Evolutionary conservation across 805 yeast genomes (phyloP), one percentile per base, ranked within the genome.

Genomic region (Candida dajiaensis): DNA sequence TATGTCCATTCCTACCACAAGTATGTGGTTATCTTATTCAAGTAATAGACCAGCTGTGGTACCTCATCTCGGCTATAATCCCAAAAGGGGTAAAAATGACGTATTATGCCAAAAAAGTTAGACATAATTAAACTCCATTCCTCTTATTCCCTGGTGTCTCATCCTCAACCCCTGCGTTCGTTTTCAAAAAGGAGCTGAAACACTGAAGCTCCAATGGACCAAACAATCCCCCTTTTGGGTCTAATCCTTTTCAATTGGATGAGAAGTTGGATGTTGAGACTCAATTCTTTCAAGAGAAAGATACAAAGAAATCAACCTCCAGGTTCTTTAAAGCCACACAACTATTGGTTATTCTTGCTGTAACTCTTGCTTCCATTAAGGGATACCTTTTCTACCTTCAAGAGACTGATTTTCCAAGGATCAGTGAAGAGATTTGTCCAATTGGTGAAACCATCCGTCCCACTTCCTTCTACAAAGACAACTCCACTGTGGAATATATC

Each of bases 401-500:
- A 28, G 31, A 33, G 36, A 16, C 36, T 16, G 20, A 33, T 2
- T 33, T 16, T 5, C 36, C 3, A 33, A 18, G 16, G 11, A 16
- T 16, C 7, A 16, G 36, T 16, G 16, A 29, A 25, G n/a, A 49
- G 3, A 21, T 49, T 4, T 63, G 67, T 42, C 59, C 62, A 15
- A 39, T 52, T 28, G 47, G 57, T 9, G 51, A 52, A 8, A 56
- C 50, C 6, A 20, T 55, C 9, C 50, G 56, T 12, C 64, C 66
- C 11, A 16, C 46, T 4, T 36, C 62, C 8, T 77, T 63, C 51
- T 46, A 57, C 3, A 22, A 46, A 2, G 65, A 65, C 51, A 63
- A 65, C 25, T 59, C 65, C 2, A 58, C 69, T 1, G 61, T 71
- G 4, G 56, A 63, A 6, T 50, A 48, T 20, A 70, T 75, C 38